phyloP scores from a whole-genome alignment of 495 filamentous ascomycete species.

The Hypoxylon perforatum region DNA sequence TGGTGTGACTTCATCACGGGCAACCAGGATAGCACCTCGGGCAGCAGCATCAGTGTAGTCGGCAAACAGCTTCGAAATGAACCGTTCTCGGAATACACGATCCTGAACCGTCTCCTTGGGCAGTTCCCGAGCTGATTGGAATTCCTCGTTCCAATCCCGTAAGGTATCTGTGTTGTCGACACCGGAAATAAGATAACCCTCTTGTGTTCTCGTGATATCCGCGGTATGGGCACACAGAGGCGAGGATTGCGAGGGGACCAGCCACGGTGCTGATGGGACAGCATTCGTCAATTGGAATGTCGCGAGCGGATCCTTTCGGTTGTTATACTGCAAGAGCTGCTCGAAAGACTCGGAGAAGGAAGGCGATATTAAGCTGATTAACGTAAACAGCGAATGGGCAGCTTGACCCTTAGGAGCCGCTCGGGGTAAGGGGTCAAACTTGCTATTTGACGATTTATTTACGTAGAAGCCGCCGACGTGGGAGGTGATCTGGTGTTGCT shows the following conservation, averaged over 20 bases:
- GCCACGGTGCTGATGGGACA: conserved; percentile 91
- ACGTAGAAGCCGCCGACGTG: conserved; percentile 96
- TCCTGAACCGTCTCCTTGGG: conserved; percentile 94
- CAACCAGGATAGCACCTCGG: conserved; percentile 91
- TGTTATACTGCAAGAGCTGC: conserved; percentile 81
- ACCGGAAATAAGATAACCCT: conserved; percentile 88
- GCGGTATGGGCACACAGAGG: conserved; percentile 75
- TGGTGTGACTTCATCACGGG: conserved; percentile 92
- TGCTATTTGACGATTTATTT: conserved; percentile 88
- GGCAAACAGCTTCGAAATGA: conserved; percentile 94
- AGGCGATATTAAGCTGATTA: conserved; percentile 81
- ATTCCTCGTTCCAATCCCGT: conserved; percentile 99
- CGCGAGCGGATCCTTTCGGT: conserved; percentile 83
- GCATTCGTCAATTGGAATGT: conserved; percentile 96
- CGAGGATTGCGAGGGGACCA: conserved; percentile 75
- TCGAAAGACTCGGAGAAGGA: conserved; percentile 81
- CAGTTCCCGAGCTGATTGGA: conserved; percentile 94
- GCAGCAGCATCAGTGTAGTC: conserved; percentile 97
- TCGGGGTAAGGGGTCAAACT: conserved; percentile 89
- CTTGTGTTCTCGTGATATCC: conserved; percentile 90
- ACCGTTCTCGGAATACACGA: conserved; percentile 91
- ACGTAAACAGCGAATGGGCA: conserved; percentile 86
- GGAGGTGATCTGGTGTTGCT: conserved; percentile 91
- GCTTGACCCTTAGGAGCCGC: conserved; percentile 72
- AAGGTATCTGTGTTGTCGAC: conserved; percentile 93